A percentile compares a stretch with the other conserved stretches of the same genome.
These are phyloP conservation scores for Mycocentrospora acerina DNA, from an alignment of 2,329 filamentous ascomycete genomes.

Conservation along the genomic window DNA sequence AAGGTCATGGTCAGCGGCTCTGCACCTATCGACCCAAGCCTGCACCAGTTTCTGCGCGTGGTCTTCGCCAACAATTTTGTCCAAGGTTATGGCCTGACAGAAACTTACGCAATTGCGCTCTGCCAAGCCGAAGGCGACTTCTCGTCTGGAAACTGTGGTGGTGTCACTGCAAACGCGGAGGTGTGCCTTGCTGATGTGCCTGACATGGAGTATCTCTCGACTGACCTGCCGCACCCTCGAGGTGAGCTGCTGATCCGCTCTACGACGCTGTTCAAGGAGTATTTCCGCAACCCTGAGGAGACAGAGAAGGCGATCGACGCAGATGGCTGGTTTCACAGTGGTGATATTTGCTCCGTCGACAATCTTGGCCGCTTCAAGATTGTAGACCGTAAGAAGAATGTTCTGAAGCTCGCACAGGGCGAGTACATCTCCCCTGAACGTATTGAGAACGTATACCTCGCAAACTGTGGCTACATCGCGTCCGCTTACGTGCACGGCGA, in stretches of 20 bases:
- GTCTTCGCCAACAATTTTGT: conserved; percentile 76
- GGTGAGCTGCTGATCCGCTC: conserved; percentile 87
- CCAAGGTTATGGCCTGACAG: conserved; percentile 93
- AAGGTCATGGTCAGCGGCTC: conserved; percentile 81
- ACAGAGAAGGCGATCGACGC: conserved; percentile 78
- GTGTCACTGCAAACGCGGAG: conserved; percentile 67
- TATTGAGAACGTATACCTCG: conserved; percentile 91
- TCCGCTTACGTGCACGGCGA: conserved; percentile 92
- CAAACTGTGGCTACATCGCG: conserved; percentile 73
- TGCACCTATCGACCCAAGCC: conserved; percentile 82
- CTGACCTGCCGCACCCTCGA: conserved; percentile 85
- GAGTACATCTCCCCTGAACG: conserved; percentile 98
- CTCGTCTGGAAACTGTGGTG: conserved; percentile 78
- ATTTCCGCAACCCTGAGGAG: conserved; percentile 88
- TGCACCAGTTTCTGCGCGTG: conserved; percentile 86
- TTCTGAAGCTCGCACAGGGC: conserved; percentile 96
- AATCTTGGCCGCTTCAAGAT: conserved; percentile 84
- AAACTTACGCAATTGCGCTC: conserved; percentile 79
- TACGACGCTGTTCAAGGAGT: conserved; percentile 77
- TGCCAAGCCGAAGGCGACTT: conserved; percentile 73
- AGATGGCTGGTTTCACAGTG: conserved; percentile 96
- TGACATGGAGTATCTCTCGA: conserved; percentile 88
- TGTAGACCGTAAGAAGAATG: conserved; percentile 96
- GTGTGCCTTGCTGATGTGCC: conserved; percentile 82
- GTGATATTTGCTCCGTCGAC: conserved; percentile 87